Base-by-base conservation (phyloP, 1,284 basidiomycete species). In the Polyporus tsugae region DNA sequence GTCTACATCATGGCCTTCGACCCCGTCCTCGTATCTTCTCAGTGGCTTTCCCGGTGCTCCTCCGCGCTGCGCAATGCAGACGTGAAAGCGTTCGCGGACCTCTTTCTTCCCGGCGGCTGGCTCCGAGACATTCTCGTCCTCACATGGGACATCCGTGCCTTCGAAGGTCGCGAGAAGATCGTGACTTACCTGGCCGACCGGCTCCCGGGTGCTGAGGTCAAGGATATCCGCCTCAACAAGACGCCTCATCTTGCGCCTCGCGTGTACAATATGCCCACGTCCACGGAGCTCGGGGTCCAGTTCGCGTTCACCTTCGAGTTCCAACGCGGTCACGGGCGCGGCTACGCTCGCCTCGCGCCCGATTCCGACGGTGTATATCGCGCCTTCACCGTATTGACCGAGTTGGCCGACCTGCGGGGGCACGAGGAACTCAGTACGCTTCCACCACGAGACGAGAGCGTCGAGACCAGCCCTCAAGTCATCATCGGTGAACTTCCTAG, bases 81-180 rank as follows among this genome's bases (percentile, higher is more conserved):
- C 62, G 75, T 79, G 10, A 73, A 80, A 4, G 78, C 73, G 0
- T 69, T 85, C 41, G 69, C 75, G 4, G 62, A 76, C 29, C 77
- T 84, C 29, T 80, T 88, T 65, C 76, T 83, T 17, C 79, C 82
- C 0, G 80, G 85, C 55, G 83, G 84, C 2, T 82, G 81, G 76
- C 86, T 86, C 85, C 80, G 88, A 33, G 90, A 91, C 75, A 81
- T 88, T 68, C 82, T 90, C 19, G 81, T 87, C 0, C 80, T 90
- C 61, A 88, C 88, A 4, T 91, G 88, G 87, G 84, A 89, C 73
- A 85, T 89, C 69, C 86, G 89, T 41, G 87, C 89, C 0, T 85
- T 90, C 73, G 80, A 81, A 65, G 84, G 85, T 7, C 65, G 70
- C 6, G 60, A 78, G 3, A 75, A 76, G 60, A 85, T 91, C 70